A percentile compares a stretch with the other conserved stretches of the same genome.
phyloP scores from a whole-genome alignment of 257 asterid species.

The Solanum sitiens region DNA sequence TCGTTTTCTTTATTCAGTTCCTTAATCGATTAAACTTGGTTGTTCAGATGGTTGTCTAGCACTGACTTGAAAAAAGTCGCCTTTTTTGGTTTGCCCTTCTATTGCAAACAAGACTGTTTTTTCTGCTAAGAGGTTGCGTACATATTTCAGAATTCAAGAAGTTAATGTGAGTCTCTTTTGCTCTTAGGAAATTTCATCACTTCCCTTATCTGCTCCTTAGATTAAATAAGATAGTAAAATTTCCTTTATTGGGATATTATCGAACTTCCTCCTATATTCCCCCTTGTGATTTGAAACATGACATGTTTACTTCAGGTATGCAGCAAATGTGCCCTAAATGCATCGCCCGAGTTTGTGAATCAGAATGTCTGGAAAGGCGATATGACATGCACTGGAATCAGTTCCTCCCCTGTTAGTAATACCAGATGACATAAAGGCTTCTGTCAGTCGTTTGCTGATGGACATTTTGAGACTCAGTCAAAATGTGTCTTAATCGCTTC shows the following conservation, averaged over 20 bases:
- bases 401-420: slow-evolving; percentile 39
- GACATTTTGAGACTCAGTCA: slow-evolving; percentile 44
- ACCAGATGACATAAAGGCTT: slow-evolving; percentile 44
- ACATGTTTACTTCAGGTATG: slow-evolving; percentile 51
- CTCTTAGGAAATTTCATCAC: too few relatives aligned
- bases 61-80: slow-evolving; percentile 70
- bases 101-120: too few relatives aligned
- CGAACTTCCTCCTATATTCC: background rate
- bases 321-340: slow-evolving; percentile 40
- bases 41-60: slow-evolving; percentile 75
- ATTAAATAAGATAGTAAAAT: background rate
- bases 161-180: too few relatives aligned
- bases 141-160: too few relatives aligned
- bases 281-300: background rate
- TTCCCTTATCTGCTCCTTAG: too few relatives aligned
- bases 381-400: slow-evolving; percentile 44
- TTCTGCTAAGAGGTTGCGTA: too few relatives aligned
- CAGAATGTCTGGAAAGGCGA: slow-evolving; percentile 16
- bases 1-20: background rate
- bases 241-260: background rate
- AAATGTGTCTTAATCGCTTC: slow-evolving; percentile 10
- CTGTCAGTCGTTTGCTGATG: slow-evolving; percentile 44
- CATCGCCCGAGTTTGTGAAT: slow-evolving; percentile 40
- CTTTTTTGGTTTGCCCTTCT: too few relatives aligned
- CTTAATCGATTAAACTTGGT: slow-evolving; percentile 12